These are phyloP conservation scores for Coemansia sp. DNA, from an alignment of 371 early-diverging fungal genomes.

Conservation along the genomic window DNA sequence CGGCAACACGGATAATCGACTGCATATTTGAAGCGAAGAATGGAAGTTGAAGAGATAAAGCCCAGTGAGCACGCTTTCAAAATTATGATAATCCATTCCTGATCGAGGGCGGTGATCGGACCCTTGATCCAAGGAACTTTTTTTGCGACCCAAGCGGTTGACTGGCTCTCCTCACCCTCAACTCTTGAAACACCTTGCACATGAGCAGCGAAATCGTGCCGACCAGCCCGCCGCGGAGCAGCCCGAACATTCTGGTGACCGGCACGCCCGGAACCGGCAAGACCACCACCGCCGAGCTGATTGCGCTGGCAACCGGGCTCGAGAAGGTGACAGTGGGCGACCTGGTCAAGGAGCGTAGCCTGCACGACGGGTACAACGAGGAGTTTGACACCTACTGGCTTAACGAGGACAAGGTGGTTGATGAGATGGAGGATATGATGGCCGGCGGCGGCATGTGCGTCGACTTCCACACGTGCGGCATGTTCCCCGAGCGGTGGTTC, in stretches of 20 bases:
- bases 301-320: slow-evolving; percentile 60
- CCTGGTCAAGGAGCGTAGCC: slow-evolving; percentile 79
- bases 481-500: slow-evolving; percentile 96
- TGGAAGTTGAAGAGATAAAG: background rate
- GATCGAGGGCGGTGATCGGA: background rate
- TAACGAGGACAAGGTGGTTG: slow-evolving; percentile 91
- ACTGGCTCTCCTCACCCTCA: background rate
- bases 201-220: slow-evolving; percentile 23
- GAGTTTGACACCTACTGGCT: slow-evolving; percentile 90
- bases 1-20: slow-evolving; percentile 3
- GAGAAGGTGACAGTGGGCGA: slow-evolving; percentile 86
- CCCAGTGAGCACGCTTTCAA: background rate
- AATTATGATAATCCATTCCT: background rate
- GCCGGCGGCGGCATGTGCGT: slow-evolving; percentile 82
- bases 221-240: slow-evolving; percentile 44
- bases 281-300: slow-evolving; percentile 86
- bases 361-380: slow-evolving; percentile 86
- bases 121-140: background rate
- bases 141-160: background rate
- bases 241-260: slow-evolving; percentile 84
- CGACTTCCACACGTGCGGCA: slow-evolving; percentile 91
- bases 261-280: slow-evolving; percentile 99
- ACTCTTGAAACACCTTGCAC: background rate
- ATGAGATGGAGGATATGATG: slow-evolving; percentile 83
- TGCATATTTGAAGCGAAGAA: background rate